Evolutionary conservation across 306 rosid species (phyloP).

Genomic region (Cicer judaicum): DNA sequence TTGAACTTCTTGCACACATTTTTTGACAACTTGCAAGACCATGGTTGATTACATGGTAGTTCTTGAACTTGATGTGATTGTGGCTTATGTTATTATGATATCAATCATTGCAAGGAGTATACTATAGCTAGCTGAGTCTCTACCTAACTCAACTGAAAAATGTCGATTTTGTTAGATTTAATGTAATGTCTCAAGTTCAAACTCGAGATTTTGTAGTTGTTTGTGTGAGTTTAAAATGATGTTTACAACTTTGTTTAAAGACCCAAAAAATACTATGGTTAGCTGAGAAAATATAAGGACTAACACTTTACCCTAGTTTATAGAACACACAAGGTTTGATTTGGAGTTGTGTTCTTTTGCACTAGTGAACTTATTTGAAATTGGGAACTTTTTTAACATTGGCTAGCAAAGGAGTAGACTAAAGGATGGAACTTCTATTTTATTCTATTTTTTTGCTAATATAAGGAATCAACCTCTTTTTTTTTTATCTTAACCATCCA

Average conservation of each 20-base stretch:
- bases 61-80: slow-evolving; percentile 31
- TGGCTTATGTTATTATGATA: slow-evolving; percentile 15
- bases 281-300: not conserved
- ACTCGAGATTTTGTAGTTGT: too few relatives aligned
- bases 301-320: not conserved
- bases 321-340: not conserved
- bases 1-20: slow-evolving; percentile 24
- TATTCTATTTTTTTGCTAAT: not conserved
- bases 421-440: not conserved
- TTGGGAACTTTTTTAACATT: slow-evolving; percentile 20
- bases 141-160: too few relatives aligned
- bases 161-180: too few relatives aligned
- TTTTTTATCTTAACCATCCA: too few relatives aligned
- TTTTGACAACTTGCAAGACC: slow-evolving; percentile 31
- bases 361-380: not conserved
- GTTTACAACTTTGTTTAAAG: too few relatives aligned
- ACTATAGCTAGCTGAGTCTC: not conserved
- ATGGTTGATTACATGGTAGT: slow-evolving; percentile 10
- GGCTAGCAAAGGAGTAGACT: not conserved
- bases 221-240: too few relatives aligned
- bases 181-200: too few relatives aligned
- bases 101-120: not conserved
- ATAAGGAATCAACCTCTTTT: slow-evolving; percentile 23
- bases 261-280: too few relatives aligned
- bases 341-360: slow-evolving; percentile 22